Base-by-base conservation (phyloP, 176 grass and related monocot species). In the Urochloa ruziziensis region DNA sequence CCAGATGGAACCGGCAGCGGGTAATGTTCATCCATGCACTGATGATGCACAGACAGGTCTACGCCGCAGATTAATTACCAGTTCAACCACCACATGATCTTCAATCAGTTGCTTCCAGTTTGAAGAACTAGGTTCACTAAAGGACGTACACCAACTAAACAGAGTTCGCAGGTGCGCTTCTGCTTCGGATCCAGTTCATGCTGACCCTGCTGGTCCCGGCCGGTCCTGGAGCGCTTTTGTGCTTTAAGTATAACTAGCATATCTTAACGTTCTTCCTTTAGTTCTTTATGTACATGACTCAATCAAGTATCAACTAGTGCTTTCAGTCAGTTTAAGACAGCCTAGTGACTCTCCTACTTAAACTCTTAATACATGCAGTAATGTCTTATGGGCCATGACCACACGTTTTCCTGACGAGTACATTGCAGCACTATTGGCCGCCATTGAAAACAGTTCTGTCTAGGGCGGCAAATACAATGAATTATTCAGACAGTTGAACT, bases 321-420 rank as follows among this genome's bases (percentile, higher is more conserved):
- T 77, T 83, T 83, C 24, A 76, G 12, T 70, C 32, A 69, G 30
- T 77, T 34, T 30, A 30, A 65, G 83, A 23, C 42, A 52, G 65
- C 25, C 37, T 64, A 54, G 18, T 23, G 52, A 36, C 15, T 3
- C 30, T 34, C 24, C 44, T 56, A 13, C 12, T 62, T 61, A 6
- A 18, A 2, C 47, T 39, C 46, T 69, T 27, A 82, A 58, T 28
- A 48, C 36, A 48, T 67, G 68, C n/a, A 33, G 5, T 7, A 4
- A 2, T 18, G 24, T 9, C 30, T 29, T 37, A 40, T 40, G 39
- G 40, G 13, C 29, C 7, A 28, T 47, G 25, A 6, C 2, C 29
- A 36, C 37, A 24, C 30, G 19, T 39, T 51, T 62, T 49, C 37
- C 40, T 28, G 40, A 62, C 7, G 34, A 57, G 49, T 43, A 2